Evolutionary conservation across 2,329 filamentous ascomycete species (phyloP), one percentile per base, ranked within the genome.

Genomic region (Allantophomopsis cytisporea): DNA sequence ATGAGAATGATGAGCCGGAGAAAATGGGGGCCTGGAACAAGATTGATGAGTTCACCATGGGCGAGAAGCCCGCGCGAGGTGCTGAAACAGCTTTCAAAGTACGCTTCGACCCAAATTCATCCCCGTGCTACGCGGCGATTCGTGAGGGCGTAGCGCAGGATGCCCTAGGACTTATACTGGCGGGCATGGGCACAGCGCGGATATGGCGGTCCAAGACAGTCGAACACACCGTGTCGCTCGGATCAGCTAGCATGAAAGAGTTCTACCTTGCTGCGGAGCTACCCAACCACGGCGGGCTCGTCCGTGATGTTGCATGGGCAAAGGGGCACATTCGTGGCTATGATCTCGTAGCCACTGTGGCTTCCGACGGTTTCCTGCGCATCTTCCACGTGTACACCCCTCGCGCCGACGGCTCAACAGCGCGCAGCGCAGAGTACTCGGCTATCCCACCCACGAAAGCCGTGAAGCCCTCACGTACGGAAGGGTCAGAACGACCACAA

Each of bases 291-390:
- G 69, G 74, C 7, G 78, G 80, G 1, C 68, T 96, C 31, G 83
- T 95, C 6, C 72, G 89, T 36, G 88, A 95, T 56, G 74, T 95
- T 1, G 80, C 85, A 2, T 98, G 91, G 91, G 86, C 89, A 1
- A 83, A 87, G 36, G 89, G 87, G 11, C 93, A 87, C 47, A 86
- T 93, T 51, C 69, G 88, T 31, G 89, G 89, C 1, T 89, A 85
- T 56, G 91, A 98, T 57, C 72, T 89, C 41, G 73, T 96, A 50
- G 91, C 89, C 3, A 93, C 88, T 5, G 89, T 87, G 2, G 91
- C 85, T 55, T 93, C 93, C 58, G 91, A 98, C 55, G 89, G 91
- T 3, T 80, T 77, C 50, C 77, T 95, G 32, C 73, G 89, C 32
- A 81, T 98, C n/a, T 94, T 93, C 54, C 78, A 89, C 50, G 59